Conservation (phyloP, 2,329 filamentous ascomycete genomes). For the Chaetomium sp. region DNA sequence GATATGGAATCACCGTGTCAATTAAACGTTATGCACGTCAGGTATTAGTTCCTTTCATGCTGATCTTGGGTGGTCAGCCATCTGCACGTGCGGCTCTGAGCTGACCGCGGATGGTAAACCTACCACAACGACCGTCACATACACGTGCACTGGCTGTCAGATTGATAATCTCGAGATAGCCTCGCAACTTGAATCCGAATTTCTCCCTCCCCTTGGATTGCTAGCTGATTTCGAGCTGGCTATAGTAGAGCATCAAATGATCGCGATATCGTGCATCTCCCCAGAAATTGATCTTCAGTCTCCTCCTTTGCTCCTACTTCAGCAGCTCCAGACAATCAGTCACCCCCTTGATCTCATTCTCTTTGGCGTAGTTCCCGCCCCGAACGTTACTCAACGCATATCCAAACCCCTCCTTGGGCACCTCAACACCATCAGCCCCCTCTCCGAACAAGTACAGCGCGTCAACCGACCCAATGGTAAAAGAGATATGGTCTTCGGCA, state of each 20-base stretch:
- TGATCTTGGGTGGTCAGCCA: too few relatives aligned
- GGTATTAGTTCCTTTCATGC: too few relatives aligned
- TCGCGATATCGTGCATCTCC: background rate
- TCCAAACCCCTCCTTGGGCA: slow-evolving; percentile 30
- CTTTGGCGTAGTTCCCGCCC: slow-evolving; percentile 36
- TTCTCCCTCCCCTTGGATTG: too few relatives aligned
- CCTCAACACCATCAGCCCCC: slow-evolving; percentile 21
- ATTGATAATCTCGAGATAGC: too few relatives aligned
- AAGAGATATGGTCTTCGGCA: slow-evolving; percentile 22
- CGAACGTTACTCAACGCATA: slow-evolving; percentile 33
- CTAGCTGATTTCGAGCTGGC: too few relatives aligned
- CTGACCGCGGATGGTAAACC: too few relatives aligned
- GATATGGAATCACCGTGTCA: too few relatives aligned
- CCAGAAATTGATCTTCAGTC: background rate
- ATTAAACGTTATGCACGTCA: too few relatives aligned
- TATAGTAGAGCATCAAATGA: background rate
- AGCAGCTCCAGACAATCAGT: slow-evolving; percentile 33
- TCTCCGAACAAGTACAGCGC: slow-evolving; percentile 34
- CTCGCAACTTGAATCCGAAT: too few relatives aligned
- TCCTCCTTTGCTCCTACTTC: slow-evolving; percentile 19
- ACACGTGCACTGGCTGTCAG: too few relatives aligned
- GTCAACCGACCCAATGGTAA: slow-evolving; percentile 42
- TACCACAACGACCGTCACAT: too few relatives aligned
- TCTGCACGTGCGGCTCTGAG: too few relatives aligned
- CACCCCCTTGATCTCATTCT: slow-evolving; percentile 42